These are phyloP conservation scores for Coniochaeta hoffmannii DNA, from an alignment of 2,329 filamentous ascomycete species.

Conservation along the genomic window DNA sequence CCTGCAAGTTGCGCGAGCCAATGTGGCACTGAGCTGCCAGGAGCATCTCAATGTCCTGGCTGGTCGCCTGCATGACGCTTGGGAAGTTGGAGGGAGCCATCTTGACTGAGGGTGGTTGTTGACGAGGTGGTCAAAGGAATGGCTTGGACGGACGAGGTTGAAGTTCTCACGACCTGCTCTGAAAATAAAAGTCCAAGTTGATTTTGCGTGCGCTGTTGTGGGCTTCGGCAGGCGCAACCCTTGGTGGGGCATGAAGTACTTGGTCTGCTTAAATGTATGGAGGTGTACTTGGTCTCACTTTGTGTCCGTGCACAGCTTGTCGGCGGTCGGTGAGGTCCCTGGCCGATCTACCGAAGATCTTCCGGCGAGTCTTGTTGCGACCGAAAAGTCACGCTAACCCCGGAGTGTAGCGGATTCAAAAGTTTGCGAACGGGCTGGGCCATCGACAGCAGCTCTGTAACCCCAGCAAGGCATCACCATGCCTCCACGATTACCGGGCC, in stretches of 20 bases:
- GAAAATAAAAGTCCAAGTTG: background rate
- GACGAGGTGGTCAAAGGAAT: slow-evolving; percentile 21
- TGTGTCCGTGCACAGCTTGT: background rate
- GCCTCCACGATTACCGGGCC: slow-evolving; percentile 58
- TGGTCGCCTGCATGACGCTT: slow-evolving; percentile 91
- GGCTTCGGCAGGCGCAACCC: background rate
- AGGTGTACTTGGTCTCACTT: background rate
- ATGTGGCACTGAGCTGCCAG: slow-evolving; percentile 94
- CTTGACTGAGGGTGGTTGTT: slow-evolving; percentile 46
- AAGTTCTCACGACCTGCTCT: background rate
- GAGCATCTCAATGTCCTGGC: slow-evolving; percentile 99
- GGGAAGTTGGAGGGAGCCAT: slow-evolving; percentile 96
- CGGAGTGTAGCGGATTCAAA: background rate
- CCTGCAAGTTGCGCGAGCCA: slow-evolving; percentile 98
- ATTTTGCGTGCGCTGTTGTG: background rate
- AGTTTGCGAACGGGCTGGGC: slow-evolving; percentile 2
- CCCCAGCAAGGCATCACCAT: slow-evolving; percentile 35
- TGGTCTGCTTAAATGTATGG: background rate
- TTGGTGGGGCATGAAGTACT: background rate
- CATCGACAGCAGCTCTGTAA: background rate
- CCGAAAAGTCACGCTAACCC: background rate
- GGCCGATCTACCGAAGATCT: background rate
- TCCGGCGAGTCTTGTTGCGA: background rate
- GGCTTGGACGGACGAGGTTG: slow-evolving; percentile 7
- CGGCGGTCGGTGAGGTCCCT: background rate